These are phyloP conservation scores for Aspergillus sclerotioniger DNA, from an alignment of 495 filamentous ascomycete species.

Conservation along the genomic window DNA sequence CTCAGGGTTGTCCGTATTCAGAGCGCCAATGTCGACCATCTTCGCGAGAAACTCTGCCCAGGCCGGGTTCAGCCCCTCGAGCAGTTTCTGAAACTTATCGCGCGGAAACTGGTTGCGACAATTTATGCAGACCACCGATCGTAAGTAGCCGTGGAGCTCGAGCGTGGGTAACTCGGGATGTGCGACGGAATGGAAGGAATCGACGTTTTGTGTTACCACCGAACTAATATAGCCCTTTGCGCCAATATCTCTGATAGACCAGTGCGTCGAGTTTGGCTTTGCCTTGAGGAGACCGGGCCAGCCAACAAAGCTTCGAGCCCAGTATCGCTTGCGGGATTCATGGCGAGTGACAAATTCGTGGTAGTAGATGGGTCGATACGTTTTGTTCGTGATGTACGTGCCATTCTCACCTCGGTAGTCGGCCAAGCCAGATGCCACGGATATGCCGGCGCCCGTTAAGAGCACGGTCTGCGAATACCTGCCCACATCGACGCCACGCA, in stretches of 20 bases:
- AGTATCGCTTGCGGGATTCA: slow-evolving; percentile 90
- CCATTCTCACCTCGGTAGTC: slow-evolving; percentile 90
- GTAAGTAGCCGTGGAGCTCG: slow-evolving; percentile 88
- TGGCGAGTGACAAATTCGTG: slow-evolving; percentile 81
- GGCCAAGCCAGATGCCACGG: slow-evolving; percentile 86
- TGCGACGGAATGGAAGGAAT: slow-evolving; percentile 80
- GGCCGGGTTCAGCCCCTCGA: slow-evolving; percentile 76
- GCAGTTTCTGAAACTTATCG: slow-evolving; percentile 68
- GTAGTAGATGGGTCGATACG: slow-evolving; percentile 89
- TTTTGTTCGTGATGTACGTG: slow-evolving; percentile 86
- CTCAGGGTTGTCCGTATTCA: slow-evolving; percentile 72
- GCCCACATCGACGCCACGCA: slow-evolving; percentile 48
- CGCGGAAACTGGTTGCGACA: slow-evolving; percentile 68
- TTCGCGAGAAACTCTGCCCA: slow-evolving; percentile 78
- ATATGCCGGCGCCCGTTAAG: slow-evolving; percentile 89
- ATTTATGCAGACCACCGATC: slow-evolving; percentile 76
- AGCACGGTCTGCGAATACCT: slow-evolving; percentile 62
- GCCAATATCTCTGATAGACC: slow-evolving; percentile 68
- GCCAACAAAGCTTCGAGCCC: slow-evolving; percentile 91
- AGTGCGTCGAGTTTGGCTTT: slow-evolving; percentile 76
- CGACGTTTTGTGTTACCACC: slow-evolving; percentile 94
- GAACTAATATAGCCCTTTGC: slow-evolving; percentile 67
- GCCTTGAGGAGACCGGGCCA: slow-evolving; percentile 80
- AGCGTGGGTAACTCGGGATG: slow-evolving; percentile 74
- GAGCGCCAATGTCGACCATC: slow-evolving; percentile 67